A percentile compares a stretch with the other conserved stretches of the same genome.
Conservation (phyloP, 2,329 filamentous ascomycete genomes). For the Immersiporthe knoxdaviesiana region DNA sequence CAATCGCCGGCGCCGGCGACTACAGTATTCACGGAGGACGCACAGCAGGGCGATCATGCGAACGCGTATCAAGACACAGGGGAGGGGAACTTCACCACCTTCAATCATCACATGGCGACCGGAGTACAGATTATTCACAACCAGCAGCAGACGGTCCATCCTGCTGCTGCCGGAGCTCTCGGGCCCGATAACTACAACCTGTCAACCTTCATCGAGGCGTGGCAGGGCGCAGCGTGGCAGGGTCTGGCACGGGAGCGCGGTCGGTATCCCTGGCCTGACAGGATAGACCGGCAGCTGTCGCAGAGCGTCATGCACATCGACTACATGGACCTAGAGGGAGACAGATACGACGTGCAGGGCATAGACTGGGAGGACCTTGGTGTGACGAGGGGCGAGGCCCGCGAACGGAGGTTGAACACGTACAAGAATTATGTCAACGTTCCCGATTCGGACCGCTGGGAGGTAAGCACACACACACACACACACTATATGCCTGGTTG, state of each 20-base stretch:
- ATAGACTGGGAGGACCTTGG: conserved; percentile 60
- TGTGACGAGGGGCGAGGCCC: conserved; percentile 53
- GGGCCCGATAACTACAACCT: conserved; percentile 55
- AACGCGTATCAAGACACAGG: neutral
- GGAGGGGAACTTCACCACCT: neutral
- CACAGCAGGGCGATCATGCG: neutral
- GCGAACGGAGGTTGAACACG: conserved; percentile 49
- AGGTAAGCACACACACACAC: conserved; percentile 50
- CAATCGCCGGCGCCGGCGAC: neutral
- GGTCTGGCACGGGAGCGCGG: conserved; percentile 35
- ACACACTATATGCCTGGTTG: neutral
- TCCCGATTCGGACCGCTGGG: conserved; percentile 49
- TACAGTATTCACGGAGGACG: neutral
- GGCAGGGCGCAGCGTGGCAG: conserved; percentile 36
- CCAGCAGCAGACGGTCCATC: conserved; percentile 32
- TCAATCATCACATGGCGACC: neutral
- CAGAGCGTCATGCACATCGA: conserved; percentile 31
- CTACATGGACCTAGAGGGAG: conserved; percentile 56
- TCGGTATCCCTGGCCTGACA: conserved; percentile 40
- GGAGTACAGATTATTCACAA: conserved; percentile 10
- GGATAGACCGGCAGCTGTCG: conserved; percentile 37
- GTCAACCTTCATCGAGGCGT: conserved; percentile 57
- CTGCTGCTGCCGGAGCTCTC: conserved; percentile 41
- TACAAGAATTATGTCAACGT: conserved; percentile 64
- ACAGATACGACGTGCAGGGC: conserved; percentile 61